Base-by-base conservation (phyloP, 2,329 filamentous ascomycete genomes). In the Neonectria punicea region DNA sequence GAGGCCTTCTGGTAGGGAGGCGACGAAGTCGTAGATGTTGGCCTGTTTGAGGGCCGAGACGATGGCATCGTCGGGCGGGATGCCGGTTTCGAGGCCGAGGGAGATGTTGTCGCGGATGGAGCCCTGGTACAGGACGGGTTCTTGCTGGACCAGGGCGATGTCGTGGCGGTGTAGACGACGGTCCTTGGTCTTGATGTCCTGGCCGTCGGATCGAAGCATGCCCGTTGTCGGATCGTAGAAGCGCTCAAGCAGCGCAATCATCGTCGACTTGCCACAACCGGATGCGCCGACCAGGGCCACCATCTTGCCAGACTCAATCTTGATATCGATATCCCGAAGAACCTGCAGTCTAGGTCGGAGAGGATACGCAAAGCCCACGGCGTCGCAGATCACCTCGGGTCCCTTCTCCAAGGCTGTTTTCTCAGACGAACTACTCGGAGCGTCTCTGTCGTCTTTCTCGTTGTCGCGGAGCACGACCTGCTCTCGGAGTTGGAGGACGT, bases 231-330 rank as follows among this genome's bases (percentile, higher is more conserved):
- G 79, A 13, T 80, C 78, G 65, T 82, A 81, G 67, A 83, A 84
- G 13, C 83, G 78, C 68, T 85, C 79, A 0, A 86, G 75, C 11
- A 86, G 76, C 7, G 84, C 82, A 55, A 91, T 82, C 60, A 87
- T 85, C 3, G 88, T 89, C 1, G 85, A 87, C 70, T 90, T 90
- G 1, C 87, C 87, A 67, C 86, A 88, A 7, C 87, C 87, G 0
- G 84, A 87, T 1, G 86, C 81, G 5, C 87, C 87, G 0, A 89
- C 86, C 8, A 89, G 80, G 3, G 86, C 87, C 2, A 86, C 77
- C 70, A 84, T 87, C 66, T 83, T 80, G 10, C 85, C 83, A 5
- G 81, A 79, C 34, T 76, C 65, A 56, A 86, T 82, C 55, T 63
- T 64, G 46, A 84, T 78, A 46, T 79, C 71, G 13, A 85, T 76